phyloP scores from a whole-genome alignment of 1,284 basidiomycete genomes.

The Tilletia setariae region DNA sequence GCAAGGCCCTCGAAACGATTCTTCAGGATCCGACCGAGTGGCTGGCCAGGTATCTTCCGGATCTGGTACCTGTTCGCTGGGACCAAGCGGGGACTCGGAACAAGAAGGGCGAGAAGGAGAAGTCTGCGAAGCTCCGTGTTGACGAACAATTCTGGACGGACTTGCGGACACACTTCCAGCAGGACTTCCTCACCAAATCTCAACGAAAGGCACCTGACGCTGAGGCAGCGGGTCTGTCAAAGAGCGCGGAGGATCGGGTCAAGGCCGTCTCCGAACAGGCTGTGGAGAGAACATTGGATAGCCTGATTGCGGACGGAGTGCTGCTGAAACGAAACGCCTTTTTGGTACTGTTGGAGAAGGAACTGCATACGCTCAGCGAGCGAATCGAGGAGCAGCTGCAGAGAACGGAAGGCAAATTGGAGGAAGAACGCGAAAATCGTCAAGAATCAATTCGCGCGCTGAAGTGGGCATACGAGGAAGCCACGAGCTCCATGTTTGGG shows the following conservation, averaged over 20 bases:
- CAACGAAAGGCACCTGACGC: neutral
- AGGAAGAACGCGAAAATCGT: neutral
- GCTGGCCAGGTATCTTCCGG: neutral
- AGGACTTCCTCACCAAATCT: too few relatives aligned
- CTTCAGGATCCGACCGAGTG: neutral
- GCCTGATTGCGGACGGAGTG: neutral
- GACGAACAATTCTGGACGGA: constrained; percentile 8
- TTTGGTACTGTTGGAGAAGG: constrained; percentile 8
- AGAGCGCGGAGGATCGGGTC: neutral
- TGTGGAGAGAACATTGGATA: neutral
- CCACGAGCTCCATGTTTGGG: neutral
- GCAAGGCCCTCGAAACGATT: neutral
- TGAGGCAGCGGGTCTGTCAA: neutral
- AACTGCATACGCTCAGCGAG: neutral
- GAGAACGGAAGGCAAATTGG: neutral
- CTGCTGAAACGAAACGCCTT: neutral
- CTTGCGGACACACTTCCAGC: constrained; percentile 4
- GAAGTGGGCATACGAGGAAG: neutral
- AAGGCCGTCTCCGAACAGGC: neutral
- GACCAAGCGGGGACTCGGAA: neutral
- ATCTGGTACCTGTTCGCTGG: constrained; percentile 4
- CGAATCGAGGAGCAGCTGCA: neutral
- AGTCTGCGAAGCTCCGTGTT: neutral
- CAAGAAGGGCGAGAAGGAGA: neutral
- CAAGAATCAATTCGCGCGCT: neutral